These are phyloP conservation scores for Tephrocybe sp. DNA, from an alignment of 768 basidiomycete species.

Conservation along the genomic window DNA sequence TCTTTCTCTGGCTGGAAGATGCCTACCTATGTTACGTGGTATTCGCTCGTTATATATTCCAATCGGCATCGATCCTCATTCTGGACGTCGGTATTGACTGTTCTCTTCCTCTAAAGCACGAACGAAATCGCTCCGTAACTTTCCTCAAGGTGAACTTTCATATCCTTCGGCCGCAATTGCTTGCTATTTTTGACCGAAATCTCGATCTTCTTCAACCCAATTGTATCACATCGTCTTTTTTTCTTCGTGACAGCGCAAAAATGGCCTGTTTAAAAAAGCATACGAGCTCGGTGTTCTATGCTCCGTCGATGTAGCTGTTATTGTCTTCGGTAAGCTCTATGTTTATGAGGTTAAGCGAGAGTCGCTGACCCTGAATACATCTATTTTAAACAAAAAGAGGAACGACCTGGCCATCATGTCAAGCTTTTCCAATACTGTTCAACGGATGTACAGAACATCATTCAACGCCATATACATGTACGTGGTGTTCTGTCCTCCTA, in stretches of 20 bases:
- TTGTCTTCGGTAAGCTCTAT: slow-evolving; percentile 61
- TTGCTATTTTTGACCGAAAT: slow-evolving; percentile 61
- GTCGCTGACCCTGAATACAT: slow-evolving; percentile 20
- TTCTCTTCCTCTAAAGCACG: slow-evolving; percentile 61
- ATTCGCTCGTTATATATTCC: slow-evolving; percentile 12
- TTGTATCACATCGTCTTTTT: slow-evolving; percentile 26
- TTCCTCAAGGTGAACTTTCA: slow-evolving; percentile 71
- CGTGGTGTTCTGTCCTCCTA: slow-evolving; percentile 15
- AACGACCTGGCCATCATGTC: slow-evolving; percentile 73
- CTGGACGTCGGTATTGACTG: not conserved
- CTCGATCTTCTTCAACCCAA: slow-evolving; percentile 36
- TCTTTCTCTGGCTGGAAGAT: slow-evolving; percentile 7
- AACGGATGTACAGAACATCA: slow-evolving; percentile 63
- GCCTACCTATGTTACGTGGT: too few relatives aligned
- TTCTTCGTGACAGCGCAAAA: slow-evolving; percentile 64
- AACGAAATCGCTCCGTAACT: slow-evolving; percentile 89
- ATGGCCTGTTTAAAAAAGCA: slow-evolving; percentile 89
- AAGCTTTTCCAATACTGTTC: slow-evolving; percentile 87
- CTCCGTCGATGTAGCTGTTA: slow-evolving; percentile 86
- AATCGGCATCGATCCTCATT: slow-evolving; percentile 14
- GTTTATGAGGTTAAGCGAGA: not conserved
- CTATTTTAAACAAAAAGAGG: slow-evolving; percentile 56
- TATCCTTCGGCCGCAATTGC: slow-evolving; percentile 25
- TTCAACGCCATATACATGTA: slow-evolving; percentile 63
- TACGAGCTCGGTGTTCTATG: slow-evolving; percentile 89